A percentile compares a stretch with the other conserved stretches of the same genome.
These are phyloP conservation scores for Lagenidium giganteum DNA, from an alignment of 352 stramenopile species.

Conservation along the genomic window DNA sequence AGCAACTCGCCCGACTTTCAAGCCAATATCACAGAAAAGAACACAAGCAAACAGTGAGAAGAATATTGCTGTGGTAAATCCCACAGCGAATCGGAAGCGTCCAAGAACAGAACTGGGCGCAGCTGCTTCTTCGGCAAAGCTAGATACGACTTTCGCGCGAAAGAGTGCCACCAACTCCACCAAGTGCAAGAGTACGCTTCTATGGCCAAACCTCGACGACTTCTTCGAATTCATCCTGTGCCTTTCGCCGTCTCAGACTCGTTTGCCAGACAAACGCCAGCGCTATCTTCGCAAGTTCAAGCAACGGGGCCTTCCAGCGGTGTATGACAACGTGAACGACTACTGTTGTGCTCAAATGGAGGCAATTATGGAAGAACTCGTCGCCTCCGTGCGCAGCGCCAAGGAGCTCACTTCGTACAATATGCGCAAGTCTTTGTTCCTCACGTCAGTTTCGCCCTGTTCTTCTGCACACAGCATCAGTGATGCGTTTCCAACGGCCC, in stretches of 20 bases:
- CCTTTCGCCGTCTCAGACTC: slow-evolving; percentile 34
- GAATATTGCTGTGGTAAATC: neutral
- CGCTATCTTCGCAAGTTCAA: slow-evolving; percentile 23
- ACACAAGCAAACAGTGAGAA: slow-evolving; percentile 9
- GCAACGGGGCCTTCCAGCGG: slow-evolving; percentile 34
- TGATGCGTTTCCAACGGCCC: slow-evolving; percentile 10
- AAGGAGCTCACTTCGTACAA: slow-evolving; percentile 31
- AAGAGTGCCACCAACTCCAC: neutral
- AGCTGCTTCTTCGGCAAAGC: neutral
- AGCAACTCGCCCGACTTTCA: neutral
- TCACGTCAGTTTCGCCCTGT: slow-evolving; percentile 66
- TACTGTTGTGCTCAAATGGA: slow-evolving; percentile 57
- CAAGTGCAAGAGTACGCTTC: slow-evolving; percentile 45
- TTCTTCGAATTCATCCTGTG: slow-evolving; percentile 77
- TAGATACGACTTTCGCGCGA: slow-evolving; percentile 7
- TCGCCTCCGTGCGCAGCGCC: slow-evolving; percentile 45
- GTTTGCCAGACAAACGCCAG: slow-evolving; percentile 19
- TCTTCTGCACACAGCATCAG: slow-evolving; percentile 5
- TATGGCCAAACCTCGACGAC: slow-evolving; percentile 71
- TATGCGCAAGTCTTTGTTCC: slow-evolving; percentile 16
- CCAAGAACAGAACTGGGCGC: neutral
- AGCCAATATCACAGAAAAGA: neutral
- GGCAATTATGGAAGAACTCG: slow-evolving; percentile 65
- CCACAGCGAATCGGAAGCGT: neutral
- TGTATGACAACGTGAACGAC: slow-evolving; percentile 39